Percentiles rank a stretch among this genome's conserved stretches.
Evolutionary conservation across 805 yeast genomes (phyloP).

Genomic region (Myxozyma geophila): DNA sequence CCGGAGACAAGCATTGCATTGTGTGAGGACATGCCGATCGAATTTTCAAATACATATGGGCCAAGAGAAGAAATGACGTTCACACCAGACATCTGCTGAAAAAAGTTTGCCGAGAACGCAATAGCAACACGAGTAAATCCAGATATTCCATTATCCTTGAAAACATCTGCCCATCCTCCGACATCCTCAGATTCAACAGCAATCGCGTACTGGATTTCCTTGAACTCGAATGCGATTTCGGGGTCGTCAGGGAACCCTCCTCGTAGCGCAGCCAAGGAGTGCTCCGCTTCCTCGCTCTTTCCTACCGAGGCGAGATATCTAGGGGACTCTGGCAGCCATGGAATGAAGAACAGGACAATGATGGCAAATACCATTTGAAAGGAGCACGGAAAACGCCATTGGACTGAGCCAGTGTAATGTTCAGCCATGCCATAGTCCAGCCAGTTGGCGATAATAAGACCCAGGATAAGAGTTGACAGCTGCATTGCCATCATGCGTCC

Average conservation of each 20-base stretch:
- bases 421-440: conserved; percentile 66
- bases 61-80: conserved; percentile 40
- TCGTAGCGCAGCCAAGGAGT: conserved; percentile 73
- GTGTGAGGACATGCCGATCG: conserved; percentile 17
- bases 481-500: conserved; percentile 72
- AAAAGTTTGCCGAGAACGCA: conserved; percentile 52
- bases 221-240: conserved; percentile 16
- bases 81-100: conserved; percentile 51
- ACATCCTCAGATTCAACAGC: conserved; percentile 24
- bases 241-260: conserved; percentile 50
- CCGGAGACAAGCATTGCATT: conserved; percentile 25
- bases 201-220: conserved; percentile 25
- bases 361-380: conserved; percentile 64
- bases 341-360: conserved; percentile 55
- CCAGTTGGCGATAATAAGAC: conserved; percentile 73
- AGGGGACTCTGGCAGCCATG: conserved; percentile 76
- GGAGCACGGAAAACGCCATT: conserved; percentile 58
- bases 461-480: conserved; percentile 68
- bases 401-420: conserved; percentile 11
- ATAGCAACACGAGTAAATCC: conserved; percentile 53
- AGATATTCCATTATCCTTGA: conserved; percentile 51
- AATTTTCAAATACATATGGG: conserved; percentile 35
- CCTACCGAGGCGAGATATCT: conserved; percentile 66
- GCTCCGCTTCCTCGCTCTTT: conserved; percentile 57
- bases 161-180: conserved; percentile 26